phyloP scores from a whole-genome alignment of 2,329 filamentous ascomycete species.

The Fusarium chuoi region DNA sequence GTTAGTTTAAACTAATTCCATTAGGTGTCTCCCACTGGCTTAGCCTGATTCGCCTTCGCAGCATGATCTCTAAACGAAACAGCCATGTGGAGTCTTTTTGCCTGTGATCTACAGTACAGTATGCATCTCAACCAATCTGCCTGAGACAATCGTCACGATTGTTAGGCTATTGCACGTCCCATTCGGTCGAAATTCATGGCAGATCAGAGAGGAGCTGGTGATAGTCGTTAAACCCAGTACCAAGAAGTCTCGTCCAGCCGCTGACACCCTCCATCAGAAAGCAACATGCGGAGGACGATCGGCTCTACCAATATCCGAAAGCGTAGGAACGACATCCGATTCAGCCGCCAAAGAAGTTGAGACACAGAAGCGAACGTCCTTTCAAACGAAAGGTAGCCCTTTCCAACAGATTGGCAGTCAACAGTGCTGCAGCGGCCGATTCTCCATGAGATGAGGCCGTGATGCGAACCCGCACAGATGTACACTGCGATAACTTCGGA shows the following conservation, averaged over 20 bases:
- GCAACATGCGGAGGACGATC: accelerated
- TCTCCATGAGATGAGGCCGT: not conserved
- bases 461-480: not conserved
- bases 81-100: not conserved
- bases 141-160: not conserved
- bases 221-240: not conserved
- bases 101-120: accelerated
- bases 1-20: not conserved
- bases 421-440: not conserved
- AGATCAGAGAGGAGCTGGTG: accelerated
- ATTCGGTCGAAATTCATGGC: not conserved
- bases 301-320: not conserved
- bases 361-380: not conserved
- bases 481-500: not conserved
- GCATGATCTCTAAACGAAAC: not conserved
- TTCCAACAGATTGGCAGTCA: not conserved
- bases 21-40: not conserved
- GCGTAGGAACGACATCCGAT: not conserved
- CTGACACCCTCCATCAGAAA: not conserved
- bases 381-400: not conserved
- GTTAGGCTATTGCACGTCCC: not conserved
- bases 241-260: accelerated
- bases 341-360: not conserved
- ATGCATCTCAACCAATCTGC: not conserved
- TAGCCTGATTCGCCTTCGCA: not conserved